Evolutionary conservation across 768 basidiomycete genomes (phyloP).

Genomic region (Leucogyrophana mollusca): DNA sequence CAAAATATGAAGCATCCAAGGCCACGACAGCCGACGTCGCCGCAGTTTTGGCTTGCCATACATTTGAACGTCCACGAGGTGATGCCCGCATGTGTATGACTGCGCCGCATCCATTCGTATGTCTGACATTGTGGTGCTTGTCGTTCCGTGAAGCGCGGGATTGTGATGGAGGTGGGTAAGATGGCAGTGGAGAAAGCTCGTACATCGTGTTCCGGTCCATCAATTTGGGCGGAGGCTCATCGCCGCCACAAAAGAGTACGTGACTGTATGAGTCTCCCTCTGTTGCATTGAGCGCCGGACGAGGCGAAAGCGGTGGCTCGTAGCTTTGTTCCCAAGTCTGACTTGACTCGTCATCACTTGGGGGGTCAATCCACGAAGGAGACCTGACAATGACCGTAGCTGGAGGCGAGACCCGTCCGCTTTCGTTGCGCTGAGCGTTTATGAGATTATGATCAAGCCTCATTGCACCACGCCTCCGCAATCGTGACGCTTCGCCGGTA

Average conservation of each 20-base stretch:
- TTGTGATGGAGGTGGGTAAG: conserved; percentile 26
- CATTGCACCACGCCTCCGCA: conserved; percentile 74
- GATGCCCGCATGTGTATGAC: conserved; percentile 56
- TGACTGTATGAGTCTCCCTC: conserved; percentile 25
- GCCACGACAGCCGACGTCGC: conserved; percentile 53
- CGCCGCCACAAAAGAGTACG: conserved; percentile 44
- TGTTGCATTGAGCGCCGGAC: conserved; percentile 13
- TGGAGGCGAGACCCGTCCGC: conserved; percentile 20
- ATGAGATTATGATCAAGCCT: conserved; percentile 47
- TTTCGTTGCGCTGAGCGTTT: conserved; percentile 26
- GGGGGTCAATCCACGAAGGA: conserved; percentile 34
- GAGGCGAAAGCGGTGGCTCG: conserved; percentile 23
- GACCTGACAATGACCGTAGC: conserved; percentile 26
- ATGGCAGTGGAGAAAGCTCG: conserved; percentile 37
- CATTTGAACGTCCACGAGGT: conserved; percentile 47
- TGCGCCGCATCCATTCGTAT: conserved; percentile 62
- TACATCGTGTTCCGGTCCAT: conserved; percentile 15
- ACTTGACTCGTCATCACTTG: conserved; percentile 30
- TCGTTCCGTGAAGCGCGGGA: conserved; percentile 15
- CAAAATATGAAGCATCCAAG: conserved; percentile 60
- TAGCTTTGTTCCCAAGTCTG: conserved; percentile 34
- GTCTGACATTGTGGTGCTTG: conserved; percentile 16
- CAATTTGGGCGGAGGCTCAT: conserved; percentile 15
- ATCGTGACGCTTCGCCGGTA: conserved; percentile 69
- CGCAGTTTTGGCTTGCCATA: conserved; percentile 57